phyloP scores from a whole-genome alignment of 352 stramenopile genomes.

The Elongisporangium undulatum region DNA sequence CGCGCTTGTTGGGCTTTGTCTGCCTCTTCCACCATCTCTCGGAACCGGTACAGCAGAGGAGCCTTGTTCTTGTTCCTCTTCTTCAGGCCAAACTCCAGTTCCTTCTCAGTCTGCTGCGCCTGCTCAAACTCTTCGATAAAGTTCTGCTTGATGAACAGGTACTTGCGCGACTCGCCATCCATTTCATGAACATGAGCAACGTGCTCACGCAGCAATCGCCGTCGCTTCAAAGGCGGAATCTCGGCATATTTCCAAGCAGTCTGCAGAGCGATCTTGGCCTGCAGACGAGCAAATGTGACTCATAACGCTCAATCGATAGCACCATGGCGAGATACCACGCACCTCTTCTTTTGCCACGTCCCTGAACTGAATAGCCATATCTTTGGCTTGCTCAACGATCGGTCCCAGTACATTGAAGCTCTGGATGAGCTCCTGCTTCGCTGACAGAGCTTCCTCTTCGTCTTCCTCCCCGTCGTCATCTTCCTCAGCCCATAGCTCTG shows the following conservation, averaged over 20 bases:
- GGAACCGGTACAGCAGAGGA: constrained; percentile 41
- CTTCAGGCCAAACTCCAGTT: constrained; percentile 49
- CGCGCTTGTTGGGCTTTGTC: constrained; percentile 27
- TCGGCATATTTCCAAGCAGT: constrained; percentile 51
- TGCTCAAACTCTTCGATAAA: constrained; percentile 38
- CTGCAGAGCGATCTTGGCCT: constrained; percentile 37
- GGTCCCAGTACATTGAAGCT: constrained; percentile 42
- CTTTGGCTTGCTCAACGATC: constrained; percentile 40
- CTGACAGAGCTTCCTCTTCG: constrained; percentile 25
- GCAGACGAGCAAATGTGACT: neutral
- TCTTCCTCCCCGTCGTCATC: constrained; percentile 45
- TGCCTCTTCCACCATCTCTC: constrained; percentile 47
- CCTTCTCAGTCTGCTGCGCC: constrained; percentile 21
- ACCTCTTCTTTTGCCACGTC: constrained; percentile 32
- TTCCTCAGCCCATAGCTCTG: constrained; percentile 70
- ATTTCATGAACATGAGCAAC: constrained; percentile 53
- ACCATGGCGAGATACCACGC: neutral
- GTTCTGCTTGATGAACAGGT: constrained; percentile 34
- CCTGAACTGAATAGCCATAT: constrained; percentile 26
- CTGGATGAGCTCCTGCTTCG: constrained; percentile 64
- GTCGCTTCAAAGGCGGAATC: constrained; percentile 42
- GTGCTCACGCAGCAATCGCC: constrained; percentile 57
- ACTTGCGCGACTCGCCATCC: constrained; percentile 57
- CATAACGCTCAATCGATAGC: neutral
- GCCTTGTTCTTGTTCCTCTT: constrained; percentile 55